Evolutionary conservation across 148 eudicot genomes (phyloP).

Genomic region (Camellia japonica): DNA sequence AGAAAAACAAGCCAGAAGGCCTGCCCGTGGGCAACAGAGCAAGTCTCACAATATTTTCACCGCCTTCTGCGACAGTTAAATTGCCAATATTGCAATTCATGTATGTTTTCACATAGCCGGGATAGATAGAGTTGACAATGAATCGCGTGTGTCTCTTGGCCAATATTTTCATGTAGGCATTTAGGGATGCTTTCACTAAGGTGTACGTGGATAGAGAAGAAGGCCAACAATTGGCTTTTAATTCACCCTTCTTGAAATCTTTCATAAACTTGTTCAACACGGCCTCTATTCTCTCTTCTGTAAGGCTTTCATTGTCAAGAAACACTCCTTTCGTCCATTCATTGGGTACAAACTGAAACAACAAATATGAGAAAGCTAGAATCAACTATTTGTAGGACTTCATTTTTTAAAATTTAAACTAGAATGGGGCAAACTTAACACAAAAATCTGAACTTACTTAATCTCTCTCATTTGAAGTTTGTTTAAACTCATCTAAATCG

Average conservation of each 20-base stretch:
- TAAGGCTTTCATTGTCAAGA: constrained; percentile 32
- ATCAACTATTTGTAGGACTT: background rate
- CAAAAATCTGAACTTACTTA: no score
- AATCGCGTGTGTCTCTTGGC: constrained; percentile 30
- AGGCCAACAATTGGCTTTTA: constrained; percentile 28
- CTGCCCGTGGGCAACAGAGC: constrained; percentile 38
- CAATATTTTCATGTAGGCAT: constrained; percentile 31
- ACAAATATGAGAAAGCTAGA: background rate
- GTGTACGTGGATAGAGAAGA: constrained; percentile 6
- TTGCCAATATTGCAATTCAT: constrained; percentile 25
- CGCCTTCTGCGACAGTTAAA: constrained; percentile 41
- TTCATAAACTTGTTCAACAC: constrained; percentile 35
- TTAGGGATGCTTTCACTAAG: constrained; percentile 31
- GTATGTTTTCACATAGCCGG: constrained; percentile 46
- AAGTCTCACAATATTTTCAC: constrained; percentile 33
- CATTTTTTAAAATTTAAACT: no score
- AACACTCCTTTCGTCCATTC: constrained; percentile 33
- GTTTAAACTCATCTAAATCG: background rate
- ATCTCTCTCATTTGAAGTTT: no score
- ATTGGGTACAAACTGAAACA: constrained; percentile 15
- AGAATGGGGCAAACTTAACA: no score
- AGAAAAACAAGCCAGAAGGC: constrained; percentile 27
- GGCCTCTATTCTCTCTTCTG: constrained; percentile 42
- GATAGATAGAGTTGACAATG: constrained; percentile 42
- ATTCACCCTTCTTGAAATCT: constrained; percentile 21